Conservation (phyloP, 495 filamentous ascomycete species). For the Penicillium roqueforti region DNA sequence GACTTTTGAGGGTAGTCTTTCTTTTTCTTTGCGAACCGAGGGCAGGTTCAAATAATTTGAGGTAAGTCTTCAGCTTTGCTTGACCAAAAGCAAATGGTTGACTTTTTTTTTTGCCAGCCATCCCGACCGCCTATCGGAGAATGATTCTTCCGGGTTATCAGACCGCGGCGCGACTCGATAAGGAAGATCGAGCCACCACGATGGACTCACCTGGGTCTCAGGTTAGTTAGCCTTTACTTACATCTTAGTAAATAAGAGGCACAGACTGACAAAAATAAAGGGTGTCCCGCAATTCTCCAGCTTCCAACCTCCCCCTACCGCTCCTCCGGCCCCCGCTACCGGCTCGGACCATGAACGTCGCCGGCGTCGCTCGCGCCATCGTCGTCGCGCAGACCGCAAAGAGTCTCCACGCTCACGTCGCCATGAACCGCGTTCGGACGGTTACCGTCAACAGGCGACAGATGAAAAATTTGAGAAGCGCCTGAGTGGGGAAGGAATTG, state of each 20-base stretch:
- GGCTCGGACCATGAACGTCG: not conserved
- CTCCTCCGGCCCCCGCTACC: not conserved
- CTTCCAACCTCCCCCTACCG: slow-evolving; percentile 22
- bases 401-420: not conserved
- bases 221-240: slow-evolving; percentile 20
- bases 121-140: slow-evolving; percentile 7
- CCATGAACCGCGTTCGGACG: not conserved
- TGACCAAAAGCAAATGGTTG: slow-evolving; percentile 2
- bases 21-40: not conserved
- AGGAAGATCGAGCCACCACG: slow-evolving; percentile 17
- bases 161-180: slow-evolving; percentile 8
- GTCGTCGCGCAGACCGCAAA: not conserved
- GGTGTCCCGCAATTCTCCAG: slow-evolving; percentile 64
- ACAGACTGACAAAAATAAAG: slow-evolving; percentile 16
- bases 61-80: slow-evolving; percentile 3
- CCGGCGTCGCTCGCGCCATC: not conserved
- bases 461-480: not conserved
- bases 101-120: slow-evolving; percentile 15
- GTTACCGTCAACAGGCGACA: not conserved
- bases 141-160: slow-evolving; percentile 11
- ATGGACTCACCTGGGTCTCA: slow-evolving; percentile 39
- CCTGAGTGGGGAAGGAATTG: not conserved
- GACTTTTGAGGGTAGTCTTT: not conserved
- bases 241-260: not conserved
- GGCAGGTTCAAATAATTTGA: not conserved